Base-by-base conservation (phyloP, 2,329 filamentous ascomycete genomes). In the Piedraia hortae region DNA sequence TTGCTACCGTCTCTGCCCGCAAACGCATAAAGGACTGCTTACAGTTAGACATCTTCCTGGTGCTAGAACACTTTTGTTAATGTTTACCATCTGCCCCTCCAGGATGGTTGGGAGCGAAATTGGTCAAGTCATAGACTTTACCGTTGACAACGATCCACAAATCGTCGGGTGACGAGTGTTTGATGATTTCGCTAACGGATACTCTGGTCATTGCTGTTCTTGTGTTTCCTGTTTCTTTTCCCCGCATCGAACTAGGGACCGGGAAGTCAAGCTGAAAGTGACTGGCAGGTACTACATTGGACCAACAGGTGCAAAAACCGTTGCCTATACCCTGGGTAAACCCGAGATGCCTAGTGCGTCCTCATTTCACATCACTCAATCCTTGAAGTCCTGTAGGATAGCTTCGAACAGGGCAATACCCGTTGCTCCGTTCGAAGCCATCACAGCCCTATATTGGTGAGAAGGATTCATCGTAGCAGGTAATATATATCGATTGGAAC, bases 81-180 rank as follows among this genome's bases (percentile, higher is more conserved):
- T 4, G 21, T 29, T 13, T 39, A 51, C 59, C 56, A 19, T 46
- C 51, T 21, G 59, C 45, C 11, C 62, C 62, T 14, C 63, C 62
- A 4, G 62, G 61, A 38, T 67, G 62, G 27, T 62, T 50, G n/a
- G 56, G 55, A 6, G 62, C 50, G 38, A 74, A 73, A 9, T 60
- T 52, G 12, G 61, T 66, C 19, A 74, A 44, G 39, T 74, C 62
- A 47, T 65, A 72, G 12, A 73, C 63, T 33, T 59, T 56, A 20
- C 57, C 56, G 38, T 72, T 58, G 11, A 74, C 56, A 10, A 70
- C 64, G 26, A 73, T 58, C 69, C 69, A 75, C 34, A 48, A 51
- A 24, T 44, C 37, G 16, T 41, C 37, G 4, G 38, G 27, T 4
- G 34, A 32, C 18, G 39, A 32, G 21, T 44, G 40, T 21, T 42